Percentiles rank a stretch among this genome's conserved stretches.
Conservation (phyloP, 768 basidiomycete genomes). For the Podaxis sp. region DNA sequence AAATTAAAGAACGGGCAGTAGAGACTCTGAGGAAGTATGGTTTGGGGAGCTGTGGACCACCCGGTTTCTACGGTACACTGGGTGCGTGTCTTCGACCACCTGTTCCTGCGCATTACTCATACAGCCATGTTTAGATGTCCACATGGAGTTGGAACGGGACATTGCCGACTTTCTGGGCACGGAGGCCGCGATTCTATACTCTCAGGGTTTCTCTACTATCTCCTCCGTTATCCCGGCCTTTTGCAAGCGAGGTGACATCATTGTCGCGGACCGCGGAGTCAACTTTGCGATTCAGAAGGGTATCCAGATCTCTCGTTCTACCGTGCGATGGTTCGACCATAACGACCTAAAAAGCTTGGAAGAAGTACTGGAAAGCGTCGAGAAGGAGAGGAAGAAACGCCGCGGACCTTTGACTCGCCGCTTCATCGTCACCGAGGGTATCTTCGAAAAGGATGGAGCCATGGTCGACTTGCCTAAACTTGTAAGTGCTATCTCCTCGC, state of each 20-base stretch:
- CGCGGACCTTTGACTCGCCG: slow-evolving; percentile 79
- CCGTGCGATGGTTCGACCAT: slow-evolving; percentile 94
- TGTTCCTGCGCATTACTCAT: neutral
- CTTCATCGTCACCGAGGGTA: slow-evolving; percentile 96
- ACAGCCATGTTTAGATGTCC: slow-evolving; percentile 64
- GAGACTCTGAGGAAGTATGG: slow-evolving; percentile 88
- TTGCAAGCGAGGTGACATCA: slow-evolving; percentile 95
- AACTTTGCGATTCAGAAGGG: slow-evolving; percentile 97
- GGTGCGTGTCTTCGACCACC: slow-evolving; percentile 51
- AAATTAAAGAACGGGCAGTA: slow-evolving; percentile 81
- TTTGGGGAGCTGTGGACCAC: slow-evolving; percentile 92
- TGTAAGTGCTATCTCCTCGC: slow-evolving; percentile 45
- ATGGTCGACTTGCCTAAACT: slow-evolving; percentile 92
- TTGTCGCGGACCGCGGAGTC: slow-evolving; percentile 96
- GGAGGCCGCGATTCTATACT: slow-evolving; percentile 88
- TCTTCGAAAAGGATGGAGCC: slow-evolving; percentile 92
- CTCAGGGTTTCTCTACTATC: slow-evolving; percentile 90
- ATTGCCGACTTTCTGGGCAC: slow-evolving; percentile 90
- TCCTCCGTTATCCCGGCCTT: slow-evolving; percentile 96
- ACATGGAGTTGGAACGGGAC: slow-evolving; percentile 84
- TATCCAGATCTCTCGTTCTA: slow-evolving; percentile 88
- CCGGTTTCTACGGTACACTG: slow-evolving; percentile 95
- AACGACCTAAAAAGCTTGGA: slow-evolving; percentile 92
- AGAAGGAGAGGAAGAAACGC: slow-evolving; percentile 88
- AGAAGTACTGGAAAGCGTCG: slow-evolving; percentile 77